phyloP scores from a whole-genome alignment of 2,329 filamentous ascomycete genomes.

The Rhinocladiella mackenziei region DNA sequence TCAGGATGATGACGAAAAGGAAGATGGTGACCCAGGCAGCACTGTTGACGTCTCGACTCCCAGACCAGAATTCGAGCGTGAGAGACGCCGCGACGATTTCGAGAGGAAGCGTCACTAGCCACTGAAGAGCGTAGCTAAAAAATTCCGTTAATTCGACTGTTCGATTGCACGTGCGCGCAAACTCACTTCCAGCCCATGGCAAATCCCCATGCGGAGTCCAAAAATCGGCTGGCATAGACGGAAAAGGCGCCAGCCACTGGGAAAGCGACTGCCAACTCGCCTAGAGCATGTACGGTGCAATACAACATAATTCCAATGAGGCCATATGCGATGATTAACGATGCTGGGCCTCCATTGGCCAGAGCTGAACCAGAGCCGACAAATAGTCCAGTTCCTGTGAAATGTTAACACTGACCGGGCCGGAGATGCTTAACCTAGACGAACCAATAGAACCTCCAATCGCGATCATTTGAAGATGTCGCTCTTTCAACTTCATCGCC shows the following conservation, averaged over 20 bases:
- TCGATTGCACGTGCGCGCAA: slow-evolving; percentile 25
- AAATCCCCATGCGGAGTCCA: slow-evolving; percentile 92
- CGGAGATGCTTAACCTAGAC: slow-evolving; percentile 4
- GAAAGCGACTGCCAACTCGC: slow-evolving; percentile 87
- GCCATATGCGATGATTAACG: slow-evolving; percentile 68
- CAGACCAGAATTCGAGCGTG: slow-evolving; percentile 72
- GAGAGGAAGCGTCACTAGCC: slow-evolving; percentile 76
- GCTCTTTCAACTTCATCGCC: slow-evolving; percentile 70
- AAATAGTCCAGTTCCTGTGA: slow-evolving; percentile 73
- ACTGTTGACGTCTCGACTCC: slow-evolving; percentile 55
- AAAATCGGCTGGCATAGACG: slow-evolving; percentile 84
- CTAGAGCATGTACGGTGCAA: slow-evolving; percentile 84
- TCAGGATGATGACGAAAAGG: slow-evolving; percentile 66
- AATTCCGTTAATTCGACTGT: slow-evolving; percentile 9
- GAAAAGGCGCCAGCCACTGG: slow-evolving; percentile 89
- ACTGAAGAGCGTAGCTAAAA: slow-evolving; percentile 74
- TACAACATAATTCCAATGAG: slow-evolving; percentile 84
- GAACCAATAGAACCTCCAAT: slow-evolving; percentile 67
- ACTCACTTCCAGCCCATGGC: slow-evolving; percentile 91
- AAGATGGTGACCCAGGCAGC: slow-evolving; percentile 82
- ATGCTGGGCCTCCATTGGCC: slow-evolving; percentile 68
- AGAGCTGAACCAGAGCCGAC: slow-evolving; percentile 74
- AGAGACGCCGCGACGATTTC: slow-evolving; percentile 85
- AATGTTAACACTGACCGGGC: background rate
- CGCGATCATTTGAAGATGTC: slow-evolving; percentile 96